Percentiles rank a stretch among this genome's conserved stretches.
These are phyloP conservation scores for Amylocystis lapponica DNA, from an alignment of 768 basidiomycete genomes.

Conservation along the genomic window DNA sequence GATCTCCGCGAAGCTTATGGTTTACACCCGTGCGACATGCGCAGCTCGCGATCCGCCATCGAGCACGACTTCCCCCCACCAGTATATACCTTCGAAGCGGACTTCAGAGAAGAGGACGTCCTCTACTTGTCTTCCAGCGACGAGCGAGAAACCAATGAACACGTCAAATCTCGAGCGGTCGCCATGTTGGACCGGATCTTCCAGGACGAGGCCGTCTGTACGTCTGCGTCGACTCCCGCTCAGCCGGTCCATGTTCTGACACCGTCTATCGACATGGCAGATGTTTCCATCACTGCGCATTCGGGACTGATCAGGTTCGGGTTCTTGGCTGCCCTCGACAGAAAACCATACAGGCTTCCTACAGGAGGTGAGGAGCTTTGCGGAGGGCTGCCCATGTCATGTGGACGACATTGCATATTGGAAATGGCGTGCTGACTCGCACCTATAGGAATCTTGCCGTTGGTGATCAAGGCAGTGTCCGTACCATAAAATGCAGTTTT, in stretches of 20 bases:
- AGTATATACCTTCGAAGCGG: slow-evolving; percentile 46
- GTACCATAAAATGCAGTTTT: too few relatives aligned
- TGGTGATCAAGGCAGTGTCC: slow-evolving; percentile 13
- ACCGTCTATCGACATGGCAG: slow-evolving; percentile 26
- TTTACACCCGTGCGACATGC: slow-evolving; percentile 66
- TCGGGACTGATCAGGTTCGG: slow-evolving; percentile 55
- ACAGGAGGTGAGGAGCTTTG: slow-evolving; percentile 61
- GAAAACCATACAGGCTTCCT: slow-evolving; percentile 39
- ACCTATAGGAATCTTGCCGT: slow-evolving; percentile 11
- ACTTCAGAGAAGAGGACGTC: slow-evolving; percentile 59
- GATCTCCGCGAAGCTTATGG: slow-evolving; percentile 63
- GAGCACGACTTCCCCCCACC: slow-evolving; percentile 37
- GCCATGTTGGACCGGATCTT: slow-evolving; percentile 54
- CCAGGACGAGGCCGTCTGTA: slow-evolving; percentile 34
- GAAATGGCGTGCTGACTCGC: too few relatives aligned
- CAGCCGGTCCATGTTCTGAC: neutral
- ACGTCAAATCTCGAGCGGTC: slow-evolving; percentile 44
- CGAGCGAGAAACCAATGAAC: slow-evolving; percentile 44
- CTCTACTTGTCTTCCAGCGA: slow-evolving; percentile 54
- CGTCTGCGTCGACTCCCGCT: slow-evolving; percentile 50
- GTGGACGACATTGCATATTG: neutral
- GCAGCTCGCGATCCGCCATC: slow-evolving; percentile 46
- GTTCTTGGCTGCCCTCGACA: slow-evolving; percentile 43
- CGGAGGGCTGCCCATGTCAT: too few relatives aligned
- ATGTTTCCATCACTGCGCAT: slow-evolving; percentile 64